Evolutionary conservation across 2,329 filamentous ascomycete species (phyloP).

Genomic region (Fusarium lyarnte): DNA sequence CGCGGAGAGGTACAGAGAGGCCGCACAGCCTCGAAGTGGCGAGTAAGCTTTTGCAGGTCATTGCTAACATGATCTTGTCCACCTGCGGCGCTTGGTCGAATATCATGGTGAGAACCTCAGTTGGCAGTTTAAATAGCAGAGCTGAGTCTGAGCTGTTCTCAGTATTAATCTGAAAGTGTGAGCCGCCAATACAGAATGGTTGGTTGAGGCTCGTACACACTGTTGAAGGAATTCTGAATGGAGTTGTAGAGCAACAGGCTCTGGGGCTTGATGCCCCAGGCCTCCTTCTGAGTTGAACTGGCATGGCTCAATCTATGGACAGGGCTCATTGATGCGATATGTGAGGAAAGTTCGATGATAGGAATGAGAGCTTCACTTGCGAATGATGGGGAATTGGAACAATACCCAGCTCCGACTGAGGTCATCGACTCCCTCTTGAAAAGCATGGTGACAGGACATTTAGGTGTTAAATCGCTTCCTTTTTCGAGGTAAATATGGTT

Average conservation of each 20-base stretch:
- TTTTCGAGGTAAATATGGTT: not conserved
- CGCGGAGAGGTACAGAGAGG: constrained; percentile 29
- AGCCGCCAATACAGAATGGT: not conserved
- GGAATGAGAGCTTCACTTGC: not conserved
- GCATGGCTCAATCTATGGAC: not conserved
- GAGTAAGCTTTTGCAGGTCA: constrained; percentile 38
- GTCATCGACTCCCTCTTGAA: not conserved
- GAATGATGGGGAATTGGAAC: not conserved
- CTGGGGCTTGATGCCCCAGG: not conserved
- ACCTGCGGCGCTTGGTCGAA: constrained; percentile 17
- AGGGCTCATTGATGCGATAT: not conserved
- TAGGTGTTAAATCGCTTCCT: no score
- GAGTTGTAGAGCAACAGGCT: not conserved
- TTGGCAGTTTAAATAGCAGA: constrained; percentile 36
- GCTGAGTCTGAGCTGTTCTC: not conserved
- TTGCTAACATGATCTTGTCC: constrained; percentile 31
- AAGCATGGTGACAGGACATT: not conserved
- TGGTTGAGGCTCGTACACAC: constrained; percentile 7
- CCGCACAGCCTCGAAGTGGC: constrained; percentile 21
- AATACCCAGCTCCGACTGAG: not conserved
- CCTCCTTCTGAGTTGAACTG: constrained; percentile 14
- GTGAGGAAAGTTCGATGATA: not conserved
- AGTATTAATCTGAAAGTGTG: constrained; percentile 4
- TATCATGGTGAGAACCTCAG: constrained; percentile 42
- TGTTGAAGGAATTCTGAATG: constrained; percentile 18